Base-by-base conservation (phyloP, 2,329 filamentous ascomycete species). In the Phialocephala subalpina region DNA sequence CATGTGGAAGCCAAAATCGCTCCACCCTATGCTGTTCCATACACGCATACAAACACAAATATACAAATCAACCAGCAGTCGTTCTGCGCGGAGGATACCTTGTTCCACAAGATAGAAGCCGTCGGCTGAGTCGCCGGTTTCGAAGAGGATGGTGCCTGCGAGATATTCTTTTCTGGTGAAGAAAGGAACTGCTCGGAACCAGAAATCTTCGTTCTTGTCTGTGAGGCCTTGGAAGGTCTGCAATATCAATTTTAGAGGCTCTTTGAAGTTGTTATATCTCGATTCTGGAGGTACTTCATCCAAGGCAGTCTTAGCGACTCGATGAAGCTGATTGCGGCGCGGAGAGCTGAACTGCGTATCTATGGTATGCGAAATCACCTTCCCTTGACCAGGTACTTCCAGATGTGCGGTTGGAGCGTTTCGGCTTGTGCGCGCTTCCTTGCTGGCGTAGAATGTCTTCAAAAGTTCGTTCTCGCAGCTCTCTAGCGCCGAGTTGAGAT, bases 201-300 rank as follows among this genome's bases (percentile, higher is more conserved):
- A 99, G 77, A 98, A 98, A 78, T 97, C 94, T 78, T 97, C 94
- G 75, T 95, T 96, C 77, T 92, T 89, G 60, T 88, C 83, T 60
- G 92, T 97, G 14, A 97, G 82, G 53, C 93, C 92, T 75, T 96
- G 91, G 80, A 99, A 98, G n/a, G 96, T 93, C 77, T 97, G 95
- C 27, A 99, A 85, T 78, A 99, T 93, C 56, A 99, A 87, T 1
- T 93, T 92, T 8, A 98, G 86, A 0, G 96, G 96, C 76, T 97
- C 94, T 70, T 92, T 92, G 78, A 97, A 97, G 72, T 89, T 88
- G 73, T 91, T 89, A 92, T 94, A 98, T 74, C 89, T 91, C 1
- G 67, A 86, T 84, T 22, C 86, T 82, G 5, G 85, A 82, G 58
- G 85, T 80, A 11, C 86, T 68, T 91, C 91, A 59, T 84, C 88